Evolutionary conservation across 371 early-diverging fungal species (phyloP).

Genomic region (Circinella minor): DNA sequence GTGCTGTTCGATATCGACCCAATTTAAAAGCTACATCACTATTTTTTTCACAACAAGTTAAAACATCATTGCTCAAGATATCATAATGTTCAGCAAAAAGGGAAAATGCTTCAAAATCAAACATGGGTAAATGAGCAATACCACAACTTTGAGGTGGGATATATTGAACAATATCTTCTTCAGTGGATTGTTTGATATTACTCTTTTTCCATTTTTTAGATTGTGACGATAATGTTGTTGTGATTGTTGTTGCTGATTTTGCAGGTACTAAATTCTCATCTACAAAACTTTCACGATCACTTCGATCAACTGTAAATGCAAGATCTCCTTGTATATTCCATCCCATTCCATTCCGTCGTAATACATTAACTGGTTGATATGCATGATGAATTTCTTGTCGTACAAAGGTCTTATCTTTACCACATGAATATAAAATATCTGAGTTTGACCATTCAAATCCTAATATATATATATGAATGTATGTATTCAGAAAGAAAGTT

Average conservation of each 20-base stretch:
- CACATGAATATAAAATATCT: slow-evolving; percentile 71
- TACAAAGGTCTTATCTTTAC: slow-evolving; percentile 78
- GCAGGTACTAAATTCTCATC: slow-evolving; percentile 38
- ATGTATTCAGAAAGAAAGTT: neutral
- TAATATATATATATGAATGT: neutral
- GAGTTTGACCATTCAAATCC: slow-evolving; percentile 74
- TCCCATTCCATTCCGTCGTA: slow-evolving; percentile 59
- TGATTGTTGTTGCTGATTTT: slow-evolving; percentile 4
- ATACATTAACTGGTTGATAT: slow-evolving; percentile 48
- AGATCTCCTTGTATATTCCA: slow-evolving; percentile 80
- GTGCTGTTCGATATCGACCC: slow-evolving; percentile 70
- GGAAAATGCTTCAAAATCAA: slow-evolving; percentile 73
- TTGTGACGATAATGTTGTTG: neutral
- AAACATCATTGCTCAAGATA: slow-evolving; percentile 50
- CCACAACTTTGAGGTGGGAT: slow-evolving; percentile 63
- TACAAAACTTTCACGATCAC: slow-evolving; percentile 40
- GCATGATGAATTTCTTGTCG: slow-evolving; percentile 57
- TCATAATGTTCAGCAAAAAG: slow-evolving; percentile 70
- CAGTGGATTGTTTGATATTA: slow-evolving; percentile 20
- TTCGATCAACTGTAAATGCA: slow-evolving; percentile 64
- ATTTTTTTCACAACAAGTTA: slow-evolving; percentile 70
- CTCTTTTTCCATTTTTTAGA: slow-evolving; percentile 34
- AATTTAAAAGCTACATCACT: slow-evolving; percentile 72
- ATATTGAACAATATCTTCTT: slow-evolving; percentile 47
- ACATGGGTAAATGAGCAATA: slow-evolving; percentile 66